A percentile compares a stretch with the other conserved stretches of the same genome.
phyloP scores from a whole-genome alignment of 345 rosid genomes.

The Lumnitzera racemosa region DNA sequence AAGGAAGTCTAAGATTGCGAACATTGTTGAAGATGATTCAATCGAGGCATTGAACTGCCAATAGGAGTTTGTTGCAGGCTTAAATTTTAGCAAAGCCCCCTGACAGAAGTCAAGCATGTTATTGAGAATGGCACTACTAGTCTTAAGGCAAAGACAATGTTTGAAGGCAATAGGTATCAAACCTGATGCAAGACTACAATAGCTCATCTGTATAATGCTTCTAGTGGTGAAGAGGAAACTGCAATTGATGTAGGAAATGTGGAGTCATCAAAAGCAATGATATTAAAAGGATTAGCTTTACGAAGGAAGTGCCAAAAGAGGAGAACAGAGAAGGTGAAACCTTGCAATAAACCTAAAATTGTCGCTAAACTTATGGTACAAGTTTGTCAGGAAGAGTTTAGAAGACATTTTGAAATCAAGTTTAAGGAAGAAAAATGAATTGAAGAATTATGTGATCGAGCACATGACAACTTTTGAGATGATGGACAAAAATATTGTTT shows the following conservation, averaged over 20 bases:
- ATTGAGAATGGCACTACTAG: too few relatives aligned
- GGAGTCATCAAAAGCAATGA: conserved; percentile 44
- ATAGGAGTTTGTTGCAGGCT: too few relatives aligned
- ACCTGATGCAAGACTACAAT: conserved; percentile 46
- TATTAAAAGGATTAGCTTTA: conserved; percentile 45
- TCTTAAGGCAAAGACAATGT: too few relatives aligned
- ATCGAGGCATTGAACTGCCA: too few relatives aligned
- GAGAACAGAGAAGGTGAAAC: conserved; percentile 27
- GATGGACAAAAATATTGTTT: conserved; percentile 17
- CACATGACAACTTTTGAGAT: conserved; percentile 32
- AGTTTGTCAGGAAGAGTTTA: conserved; percentile 54
- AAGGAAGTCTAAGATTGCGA: too few relatives aligned
- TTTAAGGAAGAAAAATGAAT: conserved; percentile 23
- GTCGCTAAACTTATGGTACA: conserved; percentile 15
- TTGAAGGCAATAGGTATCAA: conserved; percentile 5
- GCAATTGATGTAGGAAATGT: conserved; percentile 44
- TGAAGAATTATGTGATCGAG: conserved; percentile 35
- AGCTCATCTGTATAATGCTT: conserved; percentile 41
- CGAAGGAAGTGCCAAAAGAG: conserved; percentile 45
- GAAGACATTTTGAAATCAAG: conserved; percentile 42
- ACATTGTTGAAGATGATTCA: too few relatives aligned
- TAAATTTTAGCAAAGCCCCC: too few relatives aligned
- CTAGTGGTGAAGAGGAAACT: conserved; percentile 28
- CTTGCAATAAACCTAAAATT: conserved; percentile 38
- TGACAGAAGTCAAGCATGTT: too few relatives aligned